phyloP scores from a whole-genome alignment of 2,329 filamentous ascomycete genomes.

The Epichloe sylvatica region DNA sequence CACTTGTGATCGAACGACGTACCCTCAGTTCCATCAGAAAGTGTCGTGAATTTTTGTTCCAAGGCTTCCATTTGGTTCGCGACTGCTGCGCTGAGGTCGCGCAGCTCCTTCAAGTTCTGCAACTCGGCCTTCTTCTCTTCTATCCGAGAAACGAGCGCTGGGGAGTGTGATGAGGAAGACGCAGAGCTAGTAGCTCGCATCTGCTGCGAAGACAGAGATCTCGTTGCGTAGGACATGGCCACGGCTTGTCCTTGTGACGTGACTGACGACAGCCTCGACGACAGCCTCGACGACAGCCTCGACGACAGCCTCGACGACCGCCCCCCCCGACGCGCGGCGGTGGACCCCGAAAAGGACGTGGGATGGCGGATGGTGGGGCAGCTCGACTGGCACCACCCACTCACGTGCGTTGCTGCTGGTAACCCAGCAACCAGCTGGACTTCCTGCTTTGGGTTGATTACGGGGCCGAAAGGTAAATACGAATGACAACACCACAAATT shows the following conservation, averaged over 20 bases:
- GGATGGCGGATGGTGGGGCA: conserved; percentile 14
- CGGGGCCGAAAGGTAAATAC: conserved; percentile 19
- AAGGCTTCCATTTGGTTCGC: conserved; percentile 72
- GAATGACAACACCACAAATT: conserved; percentile 17
- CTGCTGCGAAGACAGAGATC: conserved; percentile 52
- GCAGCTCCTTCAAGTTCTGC: conserved; percentile 62
- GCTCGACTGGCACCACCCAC: conserved; percentile 4
- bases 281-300: no score
- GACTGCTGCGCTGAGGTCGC: conserved; percentile 64
- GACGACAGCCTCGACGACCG: background rate
- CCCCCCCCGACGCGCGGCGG: background rate
- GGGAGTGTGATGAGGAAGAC: conserved; percentile 46
- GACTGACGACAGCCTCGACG: background rate
- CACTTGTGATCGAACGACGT: conserved; percentile 7
- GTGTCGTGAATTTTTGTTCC: conserved; percentile 61
- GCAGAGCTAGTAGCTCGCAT: conserved; percentile 46
- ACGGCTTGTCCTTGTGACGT: background rate
- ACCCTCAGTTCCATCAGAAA: conserved; percentile 76
- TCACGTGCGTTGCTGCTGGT: conserved; percentile 10
- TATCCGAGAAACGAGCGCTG: conserved; percentile 59
- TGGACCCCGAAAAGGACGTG: background rate
- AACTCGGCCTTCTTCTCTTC: conserved; percentile 77
- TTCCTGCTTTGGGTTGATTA: conserved; percentile 12
- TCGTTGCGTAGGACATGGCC: conserved; percentile 42
- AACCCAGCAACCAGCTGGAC: conserved; percentile 17